Evolutionary conservation across 257 asterid species (phyloP).

Genomic region (Plantago elongata): DNA sequence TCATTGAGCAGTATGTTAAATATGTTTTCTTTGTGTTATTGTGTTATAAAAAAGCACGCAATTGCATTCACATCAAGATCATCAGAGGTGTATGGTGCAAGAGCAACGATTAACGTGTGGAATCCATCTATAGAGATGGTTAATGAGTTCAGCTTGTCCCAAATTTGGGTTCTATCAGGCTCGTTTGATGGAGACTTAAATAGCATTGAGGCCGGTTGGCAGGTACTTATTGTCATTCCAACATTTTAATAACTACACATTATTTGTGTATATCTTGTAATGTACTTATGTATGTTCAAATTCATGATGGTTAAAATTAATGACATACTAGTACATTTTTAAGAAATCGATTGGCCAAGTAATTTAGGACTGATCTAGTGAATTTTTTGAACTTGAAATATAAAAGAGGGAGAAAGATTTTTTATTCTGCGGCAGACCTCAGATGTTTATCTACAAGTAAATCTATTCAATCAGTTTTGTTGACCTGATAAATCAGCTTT

Average conservation of each 20-base stretch:
- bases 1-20: background rate
- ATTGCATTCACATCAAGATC: conserved; percentile 74
- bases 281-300: no score
- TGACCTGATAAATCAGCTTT: background rate
- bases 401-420: no score
- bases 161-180: conserved; percentile 93
- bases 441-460: no score
- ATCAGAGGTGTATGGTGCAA: conserved; percentile 74
- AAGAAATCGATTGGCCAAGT: no score
- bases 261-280: no score
- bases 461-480: background rate
- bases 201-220: conserved; percentile 98
- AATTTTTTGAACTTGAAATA: no score
- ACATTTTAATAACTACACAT: conserved; percentile 23
- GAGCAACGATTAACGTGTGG: conserved; percentile 97
- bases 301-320: no score
- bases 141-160: conserved; percentile 90
- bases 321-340: no score
- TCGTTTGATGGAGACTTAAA: conserved; percentile 91
- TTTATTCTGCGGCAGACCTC: no score
- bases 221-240: conserved; percentile 56
- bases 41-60: conserved; percentile 52
- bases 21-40: background rate
- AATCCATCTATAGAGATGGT: conserved; percentile 59
- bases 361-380: no score